Evolutionary conservation across 1,139 yeast genomes (phyloP).

Genomic region (Citeromyces hawaiiensis): DNA sequence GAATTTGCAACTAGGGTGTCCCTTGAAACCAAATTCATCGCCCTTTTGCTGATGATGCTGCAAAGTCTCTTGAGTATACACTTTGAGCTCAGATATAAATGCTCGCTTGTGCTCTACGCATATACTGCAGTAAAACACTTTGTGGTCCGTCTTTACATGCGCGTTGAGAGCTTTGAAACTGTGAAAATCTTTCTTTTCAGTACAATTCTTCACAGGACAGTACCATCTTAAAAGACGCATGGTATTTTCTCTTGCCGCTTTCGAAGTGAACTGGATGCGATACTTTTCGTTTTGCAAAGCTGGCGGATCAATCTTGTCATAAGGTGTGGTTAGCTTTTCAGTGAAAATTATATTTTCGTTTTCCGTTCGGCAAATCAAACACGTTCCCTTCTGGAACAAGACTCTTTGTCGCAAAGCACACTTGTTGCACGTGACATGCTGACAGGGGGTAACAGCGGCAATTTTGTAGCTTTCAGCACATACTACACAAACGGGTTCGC

Average conservation of each 20-base stretch:
- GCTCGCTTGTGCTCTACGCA: slow-evolving; percentile 69
- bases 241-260: slow-evolving; percentile 26
- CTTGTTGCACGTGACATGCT: slow-evolving; percentile 70
- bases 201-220: slow-evolving; percentile 42
- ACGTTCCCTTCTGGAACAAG: slow-evolving; percentile 55
- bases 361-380: slow-evolving; percentile 77
- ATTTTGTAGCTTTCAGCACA: slow-evolving; percentile 63
- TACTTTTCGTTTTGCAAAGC: slow-evolving; percentile 29
- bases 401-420: slow-evolving; percentile 82
- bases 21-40: slow-evolving; percentile 58
- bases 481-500: slow-evolving; percentile 41
- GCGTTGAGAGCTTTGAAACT: slow-evolving; percentile 45
- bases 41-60: slow-evolving; percentile 63
- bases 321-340: slow-evolving; percentile 21
- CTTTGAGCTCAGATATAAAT: slow-evolving; percentile 56
- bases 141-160: slow-evolving; percentile 55
- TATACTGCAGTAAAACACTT: slow-evolving; percentile 52
- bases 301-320: slow-evolving; percentile 15
- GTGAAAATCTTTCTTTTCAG: slow-evolving; percentile 10
- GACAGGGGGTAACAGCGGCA: slow-evolving; percentile 71
- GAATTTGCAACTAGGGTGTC: slow-evolving; percentile 85
- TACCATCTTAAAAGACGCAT: slow-evolving; percentile 36
- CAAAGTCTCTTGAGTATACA: slow-evolving; percentile 50
- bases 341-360: slow-evolving; percentile 48
- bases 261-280: slow-evolving; percentile 38